These are phyloP conservation scores for Comarum palustre DNA, from an alignment of 306 rosid species.

Conservation along the genomic window DNA sequence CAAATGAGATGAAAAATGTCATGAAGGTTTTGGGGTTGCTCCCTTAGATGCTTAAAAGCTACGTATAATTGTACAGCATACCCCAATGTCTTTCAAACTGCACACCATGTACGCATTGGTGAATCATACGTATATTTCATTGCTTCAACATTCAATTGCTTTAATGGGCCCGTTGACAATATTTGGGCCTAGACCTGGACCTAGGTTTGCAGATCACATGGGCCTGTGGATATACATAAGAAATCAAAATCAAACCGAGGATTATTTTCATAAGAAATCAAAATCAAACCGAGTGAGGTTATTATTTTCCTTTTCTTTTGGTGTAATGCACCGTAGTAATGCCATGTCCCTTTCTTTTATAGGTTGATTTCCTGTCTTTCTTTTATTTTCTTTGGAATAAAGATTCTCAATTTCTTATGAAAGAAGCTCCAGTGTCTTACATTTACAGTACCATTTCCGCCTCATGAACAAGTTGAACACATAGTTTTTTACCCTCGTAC, in stretches of 20 bases:
- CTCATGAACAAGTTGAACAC: not conserved
- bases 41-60: too few species aligned
- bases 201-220: not conserved
- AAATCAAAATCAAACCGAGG: not conserved
- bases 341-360: not conserved
- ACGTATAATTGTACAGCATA: too few species aligned
- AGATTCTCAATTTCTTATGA: not conserved
- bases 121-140: too few species aligned
- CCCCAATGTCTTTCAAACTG: too few species aligned
- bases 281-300: too few species aligned
- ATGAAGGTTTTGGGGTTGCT: too few species aligned
- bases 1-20: too few species aligned
- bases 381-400: not conserved
- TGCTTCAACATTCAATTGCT: too few species aligned
- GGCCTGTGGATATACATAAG: not conserved
- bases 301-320: not conserved
- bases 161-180: too few species aligned
- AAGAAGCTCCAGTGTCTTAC: not conserved
- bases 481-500: not conserved
- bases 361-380: not conserved
- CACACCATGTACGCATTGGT: not conserved
- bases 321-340: not conserved
- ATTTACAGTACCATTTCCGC: not conserved
- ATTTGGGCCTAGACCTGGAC: not conserved
- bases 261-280: not conserved